These are phyloP conservation scores for Vitis hybrid DNA, from an alignment of 177 flowering plant species.

Conservation along the genomic window DNA sequence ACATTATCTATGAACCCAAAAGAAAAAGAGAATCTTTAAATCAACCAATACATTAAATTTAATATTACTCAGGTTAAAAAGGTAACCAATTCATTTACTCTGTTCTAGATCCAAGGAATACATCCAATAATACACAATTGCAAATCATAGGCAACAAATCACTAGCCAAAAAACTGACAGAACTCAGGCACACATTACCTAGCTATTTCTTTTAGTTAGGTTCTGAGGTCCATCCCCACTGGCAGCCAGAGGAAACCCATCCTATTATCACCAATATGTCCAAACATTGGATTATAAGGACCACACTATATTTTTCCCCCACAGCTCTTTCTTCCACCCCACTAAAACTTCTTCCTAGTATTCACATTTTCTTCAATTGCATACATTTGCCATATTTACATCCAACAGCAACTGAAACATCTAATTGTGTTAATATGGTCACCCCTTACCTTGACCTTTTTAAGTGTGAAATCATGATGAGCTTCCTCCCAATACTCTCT, in stretches of 20 bases:
- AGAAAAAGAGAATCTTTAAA: too few relatives aligned
- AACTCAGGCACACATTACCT: not conserved
- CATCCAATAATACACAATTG: not conserved
- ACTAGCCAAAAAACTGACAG: not conserved
- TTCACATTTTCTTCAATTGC: conserved; percentile 18
- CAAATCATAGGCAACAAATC: not conserved
- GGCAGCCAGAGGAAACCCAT: not conserved
- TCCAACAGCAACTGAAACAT: conserved; percentile 7
- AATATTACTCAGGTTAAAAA: too few relatives aligned
- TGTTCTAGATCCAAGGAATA: too few relatives aligned
- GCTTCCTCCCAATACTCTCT: conserved; percentile 61
- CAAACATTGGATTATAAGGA: not conserved
- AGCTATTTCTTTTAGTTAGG: not conserved
- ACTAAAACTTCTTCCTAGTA: conserved; percentile 13
- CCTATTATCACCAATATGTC: not conserved
- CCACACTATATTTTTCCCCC: not conserved
- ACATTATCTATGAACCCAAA: too few relatives aligned
- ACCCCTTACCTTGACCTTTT: not conserved
- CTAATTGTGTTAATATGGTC: conserved; percentile 6
- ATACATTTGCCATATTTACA: conserved; percentile 21
- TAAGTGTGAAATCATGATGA: conserved; percentile 17
- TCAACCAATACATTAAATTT: too few relatives aligned
- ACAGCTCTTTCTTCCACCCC: not conserved
- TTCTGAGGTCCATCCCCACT: too few relatives aligned
- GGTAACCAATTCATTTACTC: too few relatives aligned